Percentiles rank a stretch among this genome's conserved stretches.
These are phyloP conservation scores for Aspergillus ellipticus DNA, from an alignment of 495 filamentous ascomycete genomes.

Conservation along the genomic window DNA sequence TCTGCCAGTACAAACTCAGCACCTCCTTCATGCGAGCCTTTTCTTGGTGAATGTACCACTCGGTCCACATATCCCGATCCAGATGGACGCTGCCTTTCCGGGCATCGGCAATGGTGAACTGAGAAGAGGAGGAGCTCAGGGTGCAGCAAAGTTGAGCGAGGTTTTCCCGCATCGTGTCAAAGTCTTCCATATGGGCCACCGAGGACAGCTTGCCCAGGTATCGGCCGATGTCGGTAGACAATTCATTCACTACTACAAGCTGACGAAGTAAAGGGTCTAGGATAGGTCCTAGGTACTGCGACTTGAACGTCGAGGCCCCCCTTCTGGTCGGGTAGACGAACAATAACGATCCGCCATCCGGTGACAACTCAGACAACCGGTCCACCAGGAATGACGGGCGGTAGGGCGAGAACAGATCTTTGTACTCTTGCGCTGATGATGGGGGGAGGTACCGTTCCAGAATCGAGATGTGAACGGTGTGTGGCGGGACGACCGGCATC, in stretches of 20 bases:
- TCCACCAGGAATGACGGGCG: constrained; percentile 63
- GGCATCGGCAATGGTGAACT: constrained; percentile 50
- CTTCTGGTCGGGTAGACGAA: constrained; percentile 68
- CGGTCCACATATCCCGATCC: constrained; percentile 57
- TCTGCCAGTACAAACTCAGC: constrained; percentile 56
- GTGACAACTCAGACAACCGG: constrained; percentile 61
- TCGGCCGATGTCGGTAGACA: constrained; percentile 57
- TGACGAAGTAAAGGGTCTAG: constrained; percentile 65
- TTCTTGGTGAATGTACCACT: constrained; percentile 73
- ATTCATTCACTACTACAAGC: constrained; percentile 58
- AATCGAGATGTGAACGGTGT: constrained; percentile 60
- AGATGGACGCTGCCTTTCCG: constrained; percentile 50
- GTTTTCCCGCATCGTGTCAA: constrained; percentile 49
- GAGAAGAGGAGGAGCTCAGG: constrained; percentile 40
- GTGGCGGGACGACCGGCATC: constrained; percentile 61
- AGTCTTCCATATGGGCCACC: constrained; percentile 56
- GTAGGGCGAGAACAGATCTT: constrained; percentile 53
- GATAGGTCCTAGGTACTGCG: constrained; percentile 62
- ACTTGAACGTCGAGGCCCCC: constrained; percentile 61
- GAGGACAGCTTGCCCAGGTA: constrained; percentile 57
- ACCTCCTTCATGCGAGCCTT: constrained; percentile 59
- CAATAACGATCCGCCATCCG: constrained; percentile 55
- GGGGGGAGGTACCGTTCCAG: constrained; percentile 72
- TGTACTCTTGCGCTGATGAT: constrained; percentile 55
- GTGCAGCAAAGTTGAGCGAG: constrained; percentile 45